phyloP scores from a whole-genome alignment of 306 rosid genomes.

The Parietaria judaica region DNA sequence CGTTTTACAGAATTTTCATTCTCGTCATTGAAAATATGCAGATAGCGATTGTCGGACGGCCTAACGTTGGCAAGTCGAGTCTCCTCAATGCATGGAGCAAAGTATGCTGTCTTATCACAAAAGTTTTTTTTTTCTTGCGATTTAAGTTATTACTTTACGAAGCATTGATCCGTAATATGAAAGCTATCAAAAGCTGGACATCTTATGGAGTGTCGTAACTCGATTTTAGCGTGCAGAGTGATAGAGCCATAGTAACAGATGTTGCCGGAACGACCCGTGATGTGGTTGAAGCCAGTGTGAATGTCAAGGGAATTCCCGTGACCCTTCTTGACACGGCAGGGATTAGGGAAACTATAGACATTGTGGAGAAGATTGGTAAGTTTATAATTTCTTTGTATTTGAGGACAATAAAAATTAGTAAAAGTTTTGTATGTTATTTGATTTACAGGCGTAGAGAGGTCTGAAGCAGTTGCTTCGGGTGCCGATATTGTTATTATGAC shows the following conservation, averaged over 20 bases:
- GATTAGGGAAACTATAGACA: conserved; percentile 84
- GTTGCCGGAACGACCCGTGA: conserved; percentile 98
- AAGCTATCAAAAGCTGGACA: conserved; percentile 1
- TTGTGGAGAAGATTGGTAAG: conserved; percentile 92
- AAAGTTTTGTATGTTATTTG: neutral
- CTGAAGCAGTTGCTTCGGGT: conserved; percentile 89
- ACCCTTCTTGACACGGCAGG: conserved; percentile 99
- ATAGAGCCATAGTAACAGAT: conserved; percentile 97
- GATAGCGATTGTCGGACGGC: conserved; percentile 96
- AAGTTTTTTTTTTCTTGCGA: neutral
- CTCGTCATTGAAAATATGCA: conserved; percentile 32
- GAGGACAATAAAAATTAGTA: neutral
- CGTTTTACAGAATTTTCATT: conserved; percentile 7
- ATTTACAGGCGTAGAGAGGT: conserved; percentile 81
- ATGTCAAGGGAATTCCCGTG: conserved; percentile 70
- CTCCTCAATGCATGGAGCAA: conserved; percentile 99
- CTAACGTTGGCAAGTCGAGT: conserved; percentile 97
- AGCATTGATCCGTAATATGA: conserved; percentile 10
- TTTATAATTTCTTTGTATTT: neutral
- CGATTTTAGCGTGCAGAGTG: conserved; percentile 89
- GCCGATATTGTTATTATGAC: conserved; percentile 87
- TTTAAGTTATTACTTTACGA: neutral
- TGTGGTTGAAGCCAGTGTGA: conserved; percentile 83
- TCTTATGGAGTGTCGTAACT: conserved; percentile 43
- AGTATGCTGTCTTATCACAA: conserved; percentile 41